phyloP scores from a whole-genome alignment of 2,329 filamentous ascomycete genomes.

The Sporothrix globosa region DNA sequence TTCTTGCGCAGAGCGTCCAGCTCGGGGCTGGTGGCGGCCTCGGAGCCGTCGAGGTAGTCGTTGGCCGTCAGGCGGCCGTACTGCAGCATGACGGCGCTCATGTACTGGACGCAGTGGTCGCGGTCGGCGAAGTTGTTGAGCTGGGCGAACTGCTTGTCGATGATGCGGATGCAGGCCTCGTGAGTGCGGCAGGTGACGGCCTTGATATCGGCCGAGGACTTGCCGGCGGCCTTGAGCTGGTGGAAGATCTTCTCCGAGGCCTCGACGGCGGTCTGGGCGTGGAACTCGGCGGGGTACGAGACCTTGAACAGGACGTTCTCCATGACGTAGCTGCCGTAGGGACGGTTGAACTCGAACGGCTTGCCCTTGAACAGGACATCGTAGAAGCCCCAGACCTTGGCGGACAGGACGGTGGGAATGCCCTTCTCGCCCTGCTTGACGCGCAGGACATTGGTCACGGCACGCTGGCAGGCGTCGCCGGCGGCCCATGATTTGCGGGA shows the following conservation, averaged over 20 bases:
- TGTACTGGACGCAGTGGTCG: constrained; percentile 99
- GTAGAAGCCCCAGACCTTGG: constrained; percentile 97
- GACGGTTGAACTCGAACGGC: constrained; percentile 92
- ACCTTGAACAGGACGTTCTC: constrained; percentile 99
- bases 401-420: constrained; percentile 88
- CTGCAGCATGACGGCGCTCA: constrained; percentile 93
- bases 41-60: constrained; percentile 90
- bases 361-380: constrained; percentile 97
- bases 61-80: constrained; percentile 91
- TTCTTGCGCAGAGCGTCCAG: constrained; percentile 90
- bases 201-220: constrained; percentile 93
- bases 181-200: constrained; percentile 91
- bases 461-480: constrained; percentile 94
- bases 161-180: constrained; percentile 97
- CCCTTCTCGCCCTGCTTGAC: constrained; percentile 90
- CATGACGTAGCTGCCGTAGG: constrained; percentile 99
- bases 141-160: constrained; percentile 87
- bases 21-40: constrained; percentile 86
- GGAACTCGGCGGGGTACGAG: constrained; percentile 82
- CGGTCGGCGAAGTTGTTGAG: constrained; percentile 99
- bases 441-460: constrained; percentile 88
- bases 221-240: constrained; percentile 80
- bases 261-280: constrained; percentile 97
- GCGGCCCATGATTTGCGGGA: constrained; percentile 99
- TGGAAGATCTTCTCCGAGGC: constrained; percentile 86